phyloP scores from a whole-genome alignment of 2,329 filamentous ascomycete genomes.

The Coleophoma eucalyptorum region DNA sequence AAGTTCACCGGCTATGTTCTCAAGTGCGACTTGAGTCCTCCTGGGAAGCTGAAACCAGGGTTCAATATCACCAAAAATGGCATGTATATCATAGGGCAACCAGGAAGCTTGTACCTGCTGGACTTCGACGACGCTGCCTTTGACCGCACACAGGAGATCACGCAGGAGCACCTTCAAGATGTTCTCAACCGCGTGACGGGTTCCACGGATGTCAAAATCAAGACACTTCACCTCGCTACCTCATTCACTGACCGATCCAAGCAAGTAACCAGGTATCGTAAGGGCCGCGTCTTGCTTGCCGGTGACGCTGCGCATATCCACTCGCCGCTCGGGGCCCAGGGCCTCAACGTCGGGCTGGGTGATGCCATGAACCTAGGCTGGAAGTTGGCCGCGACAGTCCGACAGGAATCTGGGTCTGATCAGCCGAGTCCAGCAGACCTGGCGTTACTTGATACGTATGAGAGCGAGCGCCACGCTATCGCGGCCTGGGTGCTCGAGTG shows the following conservation, averaged over 20 bases:
- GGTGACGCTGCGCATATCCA: slow-evolving; percentile 30
- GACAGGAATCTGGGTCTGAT: slow-evolving; percentile 6
- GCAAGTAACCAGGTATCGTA: slow-evolving; percentile 13
- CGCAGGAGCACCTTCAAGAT: slow-evolving; percentile 13
- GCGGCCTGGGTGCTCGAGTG: slow-evolving; percentile 30
- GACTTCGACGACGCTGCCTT: slow-evolving; percentile 16
- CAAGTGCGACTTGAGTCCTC: background rate
- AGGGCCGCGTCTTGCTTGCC: slow-evolving; percentile 24
- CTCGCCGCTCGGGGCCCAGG: slow-evolving; percentile 7
- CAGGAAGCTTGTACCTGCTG: slow-evolving; percentile 7
- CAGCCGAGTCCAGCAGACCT: slow-evolving; percentile 3
- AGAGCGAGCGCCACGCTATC: slow-evolving; percentile 30
- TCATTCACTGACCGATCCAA: slow-evolving; percentile 22
- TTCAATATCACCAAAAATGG: background rate
- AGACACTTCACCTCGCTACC: slow-evolving; percentile 17
- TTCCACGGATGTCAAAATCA: slow-evolving; percentile 18
- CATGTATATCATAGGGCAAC: background rate
- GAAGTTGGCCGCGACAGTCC: slow-evolving; percentile 32
- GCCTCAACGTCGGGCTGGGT: slow-evolving; percentile 26
- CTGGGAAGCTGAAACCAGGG: background rate
- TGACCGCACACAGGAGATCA: slow-evolving; percentile 15
- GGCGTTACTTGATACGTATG: slow-evolving; percentile 31
- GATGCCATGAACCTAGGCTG: slow-evolving; percentile 37
- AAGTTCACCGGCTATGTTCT: background rate
- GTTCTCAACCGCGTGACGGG: slow-evolving; percentile 18